Evolutionary conservation across 2,329 filamentous ascomycete genomes (phyloP), one percentile per base, ranked within the genome.

Genomic region (Fusarium euwallaceae): DNA sequence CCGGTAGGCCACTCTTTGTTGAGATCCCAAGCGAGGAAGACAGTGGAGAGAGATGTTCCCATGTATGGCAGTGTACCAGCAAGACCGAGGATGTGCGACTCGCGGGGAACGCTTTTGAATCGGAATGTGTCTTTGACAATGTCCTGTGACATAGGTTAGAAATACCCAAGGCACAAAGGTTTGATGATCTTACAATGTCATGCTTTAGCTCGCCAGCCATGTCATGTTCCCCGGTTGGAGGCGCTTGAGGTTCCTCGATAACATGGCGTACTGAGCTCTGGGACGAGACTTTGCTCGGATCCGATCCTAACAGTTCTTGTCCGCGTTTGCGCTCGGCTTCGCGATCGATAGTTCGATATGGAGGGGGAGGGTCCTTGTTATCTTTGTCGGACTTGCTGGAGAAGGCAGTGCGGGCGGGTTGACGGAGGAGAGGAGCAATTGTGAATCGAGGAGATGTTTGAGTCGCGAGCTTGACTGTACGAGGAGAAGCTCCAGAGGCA

Each of bases 41-140:
- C 88, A 1, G 95, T 98, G 37, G 94, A 91, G 4, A 95, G 80
- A 0, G 95, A 97, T 6, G 95, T 98, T 48, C 88, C 93, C 11
- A 97, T 86, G 83, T 98, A 98, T 55, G 97, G 95, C 6, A 98
- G 79, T 2, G 97, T 92, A 79, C 95, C 95, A 7, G 93, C 93
- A 68, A 94, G 86, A 66, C 93, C 93, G 51, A 95, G 88, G 67
- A 88, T 86, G 59, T 92, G 87, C 24, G 92, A 90, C 80, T 94
- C 91, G 77, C 87, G 89, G 9, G 93, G 93, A 5, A 95, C 92
- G 2, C 86, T 84, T 37, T 82, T 80, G 39, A 95, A 86, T 22
- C 87, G 88, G 79, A 95, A 93, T 1, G 92, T 93, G 16, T 94
- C 91, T 78, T 90, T 91, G 79, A 95, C 88, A 10, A 89, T 88